Percentiles rank a stretch among this genome's conserved stretches.
Conservation (phyloP, 1,284 basidiomycete genomes). For the Ustilago trichophora region DNA sequence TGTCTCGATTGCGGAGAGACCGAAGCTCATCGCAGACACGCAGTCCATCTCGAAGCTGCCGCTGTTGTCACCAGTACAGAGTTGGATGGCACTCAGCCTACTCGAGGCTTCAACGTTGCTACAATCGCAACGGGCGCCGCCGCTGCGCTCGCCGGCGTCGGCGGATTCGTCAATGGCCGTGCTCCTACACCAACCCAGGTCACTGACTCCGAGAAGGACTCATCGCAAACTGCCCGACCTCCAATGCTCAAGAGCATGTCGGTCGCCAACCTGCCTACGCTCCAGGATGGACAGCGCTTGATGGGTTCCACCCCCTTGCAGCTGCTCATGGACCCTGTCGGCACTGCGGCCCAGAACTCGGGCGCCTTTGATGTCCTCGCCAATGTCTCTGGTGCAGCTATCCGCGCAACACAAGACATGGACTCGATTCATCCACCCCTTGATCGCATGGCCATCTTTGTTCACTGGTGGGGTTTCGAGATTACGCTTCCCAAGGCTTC, state of each 20-base stretch:
- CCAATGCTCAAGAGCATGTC: constrained; percentile 39
- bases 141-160: constrained; percentile 25
- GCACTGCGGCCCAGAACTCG: constrained; percentile 27
- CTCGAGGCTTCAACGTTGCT: constrained; percentile 8
- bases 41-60: constrained; percentile 27
- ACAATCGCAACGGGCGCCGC: constrained; percentile 28
- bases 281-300: constrained; percentile 30
- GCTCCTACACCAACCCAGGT: too few relatives aligned
- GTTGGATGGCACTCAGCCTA: background rate
- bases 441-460: constrained; percentile 60
- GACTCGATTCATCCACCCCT: constrained; percentile 49
- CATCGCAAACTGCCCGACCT: constrained; percentile 3
- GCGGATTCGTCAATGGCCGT: constrained; percentile 18
- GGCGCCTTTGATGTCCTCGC: constrained; percentile 58
- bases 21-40: constrained; percentile 43
- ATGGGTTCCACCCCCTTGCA: constrained; percentile 47
- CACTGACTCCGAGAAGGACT: too few relatives aligned
- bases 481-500: constrained; percentile 55
- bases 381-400: constrained; percentile 40
- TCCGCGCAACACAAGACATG: constrained; percentile 44
- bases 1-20: constrained; percentile 49
- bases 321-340: constrained; percentile 44
- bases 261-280: constrained; percentile 21
- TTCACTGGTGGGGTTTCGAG: constrained; percentile 64
- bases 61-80: background rate